Evolutionary conservation across 768 basidiomycete genomes (phyloP), one percentile per base, ranked within the genome.

Genomic region (Piloderma croceum): DNA sequence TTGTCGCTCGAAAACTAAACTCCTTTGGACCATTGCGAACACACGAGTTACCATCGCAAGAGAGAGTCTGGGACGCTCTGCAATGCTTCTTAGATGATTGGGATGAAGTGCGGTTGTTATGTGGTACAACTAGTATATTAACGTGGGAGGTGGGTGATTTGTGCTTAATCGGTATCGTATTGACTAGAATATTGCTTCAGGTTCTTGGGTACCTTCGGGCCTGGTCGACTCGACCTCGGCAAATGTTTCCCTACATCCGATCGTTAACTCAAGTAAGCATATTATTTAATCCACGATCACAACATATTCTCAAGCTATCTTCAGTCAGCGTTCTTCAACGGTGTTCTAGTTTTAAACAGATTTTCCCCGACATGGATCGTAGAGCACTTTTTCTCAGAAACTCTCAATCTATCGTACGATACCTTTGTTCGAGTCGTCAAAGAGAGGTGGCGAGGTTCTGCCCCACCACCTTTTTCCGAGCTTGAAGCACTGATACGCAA

Each of bases 1-100:
- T 71, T 38, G 73, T 86, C 34, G 72, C 77, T 2, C 77, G 85
- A n/a, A 68, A 71, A 20, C 65, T 90, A 2, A 77, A 76, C 34
- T 80, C 77, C 22, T 76, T 74, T 41, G 74, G 84, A 48, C 87
- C 87, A 0, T 72, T 84, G 15, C 76, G 81, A n/a, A 61, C 77
- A 4, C 61, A 86, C 7, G 61, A 67, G 19, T 51, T 80, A 1
- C 76, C 77, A 0, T 49, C 70, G 4, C 61, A 71, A 34, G 62
- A 70, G 22, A 55, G 66, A 3, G 74, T 71, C 0, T 89, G 81
- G 76, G 49, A 68, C 20, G 62, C 66, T 1, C 47, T 86, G 2
- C 57, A 66, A 5, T 56, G 51, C 1, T 53, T 83, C 20, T 50
- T 88, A 12, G 70, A 77, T 29, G 77, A 73, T 2, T 72, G 79